A percentile compares a stretch with the other conserved stretches of the same genome.
Evolutionary conservation across 768 basidiomycete species (phyloP).

Genomic region (Psilocybe sp.): DNA sequence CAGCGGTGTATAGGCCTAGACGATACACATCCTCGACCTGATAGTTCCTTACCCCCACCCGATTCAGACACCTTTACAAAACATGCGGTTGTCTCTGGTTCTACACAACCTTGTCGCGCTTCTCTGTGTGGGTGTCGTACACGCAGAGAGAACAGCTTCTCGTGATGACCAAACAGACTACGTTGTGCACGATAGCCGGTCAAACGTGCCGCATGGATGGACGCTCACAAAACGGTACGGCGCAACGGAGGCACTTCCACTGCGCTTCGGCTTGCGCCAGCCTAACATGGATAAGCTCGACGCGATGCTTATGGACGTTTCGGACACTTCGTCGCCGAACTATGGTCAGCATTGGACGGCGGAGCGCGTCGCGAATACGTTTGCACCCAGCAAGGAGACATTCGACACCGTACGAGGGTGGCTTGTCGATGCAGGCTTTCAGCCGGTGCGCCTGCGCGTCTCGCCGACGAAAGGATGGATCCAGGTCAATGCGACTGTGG

Average conservation of each 20-base stretch:
- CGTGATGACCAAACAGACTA: conserved; percentile 13
- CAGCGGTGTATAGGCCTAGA: too few species aligned
- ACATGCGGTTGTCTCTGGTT: too few species aligned
- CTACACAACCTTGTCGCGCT: too few species aligned
- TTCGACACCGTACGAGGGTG: conserved; percentile 37
- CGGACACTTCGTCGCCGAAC: conserved; percentile 42
- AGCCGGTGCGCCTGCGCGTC: conserved; percentile 25
- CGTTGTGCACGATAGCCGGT: conserved; percentile 38
- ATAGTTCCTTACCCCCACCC: too few species aligned
- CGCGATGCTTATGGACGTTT: conserved; percentile 37
- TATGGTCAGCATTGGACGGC: conserved; percentile 49
- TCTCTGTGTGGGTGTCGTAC: too few species aligned
- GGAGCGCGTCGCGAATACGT: conserved; percentile 35
- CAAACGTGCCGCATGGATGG: conserved; percentile 40
- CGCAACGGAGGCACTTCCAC: conserved; percentile 31
- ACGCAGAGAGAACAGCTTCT: too few species aligned
- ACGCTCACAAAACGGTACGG: conserved; percentile 31
- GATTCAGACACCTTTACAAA: too few species aligned
- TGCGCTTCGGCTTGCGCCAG: conserved; percentile 46
- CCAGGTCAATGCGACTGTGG: conserved; percentile 34
- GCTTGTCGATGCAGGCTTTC: conserved; percentile 37
- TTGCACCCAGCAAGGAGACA: conserved; percentile 37
- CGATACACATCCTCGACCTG: too few species aligned
- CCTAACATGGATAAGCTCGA: conserved; percentile 40
- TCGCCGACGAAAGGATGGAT: conserved; percentile 34